Conservation (phyloP, 495 filamentous ascomycete genomes). For the Penicillium goetzii region DNA sequence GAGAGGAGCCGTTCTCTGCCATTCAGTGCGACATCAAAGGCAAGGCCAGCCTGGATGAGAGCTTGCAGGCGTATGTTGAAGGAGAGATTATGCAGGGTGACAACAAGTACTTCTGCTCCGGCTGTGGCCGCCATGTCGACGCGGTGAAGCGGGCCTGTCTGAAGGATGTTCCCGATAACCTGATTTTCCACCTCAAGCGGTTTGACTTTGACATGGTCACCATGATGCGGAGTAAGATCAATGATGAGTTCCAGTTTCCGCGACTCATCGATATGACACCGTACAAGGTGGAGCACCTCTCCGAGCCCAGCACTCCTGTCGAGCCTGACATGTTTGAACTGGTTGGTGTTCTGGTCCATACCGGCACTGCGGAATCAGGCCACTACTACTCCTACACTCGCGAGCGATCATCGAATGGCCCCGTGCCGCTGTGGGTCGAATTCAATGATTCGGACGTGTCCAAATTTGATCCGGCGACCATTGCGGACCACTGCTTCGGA, state of each 20-base stretch:
- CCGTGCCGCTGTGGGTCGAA: constrained; percentile 73
- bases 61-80: constrained; percentile 89
- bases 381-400: constrained; percentile 97
- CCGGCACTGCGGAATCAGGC: constrained; percentile 88
- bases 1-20: constrained; percentile 87
- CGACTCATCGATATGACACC: constrained; percentile 82
- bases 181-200: constrained; percentile 95
- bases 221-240: constrained; percentile 88
- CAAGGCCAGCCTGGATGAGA: constrained; percentile 81
- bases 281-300: constrained; percentile 87
- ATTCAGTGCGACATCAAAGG: constrained; percentile 98
- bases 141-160: constrained; percentile 94
- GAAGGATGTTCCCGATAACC: constrained; percentile 89
- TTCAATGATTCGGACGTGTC: constrained; percentile 89
- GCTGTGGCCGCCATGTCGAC: constrained; percentile 87
- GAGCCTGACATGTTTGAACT: constrained; percentile 82
- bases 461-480: constrained; percentile 70
- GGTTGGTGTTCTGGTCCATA: constrained; percentile 90
- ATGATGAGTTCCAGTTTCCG: constrained; percentile 92
- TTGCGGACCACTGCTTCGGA: constrained; percentile 80
- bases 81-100: constrained; percentile 98
- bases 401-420: constrained; percentile 64
- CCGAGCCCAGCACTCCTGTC: constrained; percentile 56
- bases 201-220: constrained; percentile 93
- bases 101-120: constrained; percentile 97